Percentiles rank a stretch among this genome's conserved stretches.
These are phyloP conservation scores for Botryotinia convoluta DNA, from an alignment of 2,329 filamentous ascomycete genomes.

Conservation along the genomic window DNA sequence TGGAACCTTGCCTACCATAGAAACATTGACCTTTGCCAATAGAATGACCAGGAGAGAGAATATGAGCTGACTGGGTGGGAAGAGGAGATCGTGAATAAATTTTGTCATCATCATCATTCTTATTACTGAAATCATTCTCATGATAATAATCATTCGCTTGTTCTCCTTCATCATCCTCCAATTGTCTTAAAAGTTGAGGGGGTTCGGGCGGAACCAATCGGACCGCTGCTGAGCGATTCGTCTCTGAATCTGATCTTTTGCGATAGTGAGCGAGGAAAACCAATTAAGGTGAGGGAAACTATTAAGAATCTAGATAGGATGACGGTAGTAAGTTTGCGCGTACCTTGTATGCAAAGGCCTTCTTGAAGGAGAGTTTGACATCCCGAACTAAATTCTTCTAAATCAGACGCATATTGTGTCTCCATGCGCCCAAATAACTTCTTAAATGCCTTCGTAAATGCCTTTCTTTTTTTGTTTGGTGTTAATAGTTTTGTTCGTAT, in stretches of 20 bases:
- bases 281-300: conserved; percentile 14
- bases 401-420: conserved; percentile 21
- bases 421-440: conserved; percentile 19
- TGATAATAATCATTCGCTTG: background rate
- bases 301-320: background rate
- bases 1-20: conserved; percentile 24
- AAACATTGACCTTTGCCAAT: conserved; percentile 24
- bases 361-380: conserved; percentile 26
- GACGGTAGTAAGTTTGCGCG: conserved; percentile 2
- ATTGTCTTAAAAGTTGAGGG: conserved; percentile 25
- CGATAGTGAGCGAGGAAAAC: conserved; percentile 14
- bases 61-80: conserved; percentile 37
- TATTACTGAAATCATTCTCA: conserved; percentile 19
- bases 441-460: background rate
- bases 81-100: conserved; percentile 38
- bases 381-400: conserved; percentile 25
- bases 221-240: conserved; percentile 28
- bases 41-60: conserved; percentile 29
- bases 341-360: conserved; percentile 24
- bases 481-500: background rate
- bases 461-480: background rate
- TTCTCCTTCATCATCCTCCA: conserved; percentile 12
- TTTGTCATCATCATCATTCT: conserved; percentile 27
- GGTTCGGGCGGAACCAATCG: conserved; percentile 28
- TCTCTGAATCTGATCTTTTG: conserved; percentile 31